Percentiles rank a stretch among this genome's conserved stretches.
phyloP scores from a whole-genome alignment of 805 yeast genomes.

The Monosporozyma servazzii region DNA sequence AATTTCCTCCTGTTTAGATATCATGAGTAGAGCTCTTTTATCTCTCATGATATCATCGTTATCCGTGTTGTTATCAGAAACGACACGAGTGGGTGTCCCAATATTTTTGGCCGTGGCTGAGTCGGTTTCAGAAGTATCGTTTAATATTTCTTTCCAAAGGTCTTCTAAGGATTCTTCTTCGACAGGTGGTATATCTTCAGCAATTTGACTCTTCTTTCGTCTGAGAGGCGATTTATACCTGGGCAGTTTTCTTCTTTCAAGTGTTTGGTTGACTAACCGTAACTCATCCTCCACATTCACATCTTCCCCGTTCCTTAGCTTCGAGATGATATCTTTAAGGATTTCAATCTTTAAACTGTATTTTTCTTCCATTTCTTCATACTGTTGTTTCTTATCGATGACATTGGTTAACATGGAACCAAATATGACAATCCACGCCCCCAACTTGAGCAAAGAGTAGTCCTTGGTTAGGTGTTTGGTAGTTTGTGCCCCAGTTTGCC shows the following conservation, averaged over 20 bases:
- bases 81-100: too few species aligned
- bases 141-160: conserved; percentile 22
- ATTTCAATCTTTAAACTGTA: conserved; percentile 32
- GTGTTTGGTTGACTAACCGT: conserved; percentile 25
- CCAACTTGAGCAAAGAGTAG: conserved; percentile 31
- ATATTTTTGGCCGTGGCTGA: neutral
- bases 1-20: conserved; percentile 20
- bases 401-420: conserved; percentile 41
- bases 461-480: neutral
- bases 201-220: conserved; percentile 3
- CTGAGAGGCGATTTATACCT: conserved; percentile 13
- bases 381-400: conserved; percentile 33
- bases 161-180: conserved; percentile 22
- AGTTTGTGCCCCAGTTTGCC: neutral
- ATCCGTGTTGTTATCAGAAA: neutral
- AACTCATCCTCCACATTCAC: conserved; percentile 37
- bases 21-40: conserved; percentile 11
- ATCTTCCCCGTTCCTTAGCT: conserved; percentile 32
- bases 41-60: conserved; percentile 17
- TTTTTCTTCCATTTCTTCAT: conserved; percentile 33
- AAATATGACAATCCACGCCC: conserved; percentile 35
- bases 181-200: neutral
- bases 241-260: neutral
- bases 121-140: neutral
- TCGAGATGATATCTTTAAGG: conserved; percentile 32